A percentile compares a stretch with the other conserved stretches of the same genome.
phyloP scores from a whole-genome alignment of 164 flowering plant genomes.

The Piper longum region DNA sequence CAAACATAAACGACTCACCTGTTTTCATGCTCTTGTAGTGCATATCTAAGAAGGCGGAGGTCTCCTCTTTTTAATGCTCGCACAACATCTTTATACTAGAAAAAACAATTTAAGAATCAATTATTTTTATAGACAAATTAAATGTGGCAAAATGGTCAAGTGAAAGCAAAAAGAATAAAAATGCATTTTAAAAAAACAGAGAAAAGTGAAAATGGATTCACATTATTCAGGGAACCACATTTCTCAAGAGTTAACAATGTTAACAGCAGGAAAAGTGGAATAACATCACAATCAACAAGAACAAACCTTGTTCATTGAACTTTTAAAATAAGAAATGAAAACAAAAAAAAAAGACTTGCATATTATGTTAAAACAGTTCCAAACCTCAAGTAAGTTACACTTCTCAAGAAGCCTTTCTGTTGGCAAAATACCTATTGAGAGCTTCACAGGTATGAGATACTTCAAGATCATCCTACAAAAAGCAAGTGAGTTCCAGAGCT shows the following conservation, averaged over 20 bases:
- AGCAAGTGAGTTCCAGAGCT: not conserved
- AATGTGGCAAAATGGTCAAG: no score
- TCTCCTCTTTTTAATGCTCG: constrained; percentile 80
- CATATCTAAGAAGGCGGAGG: constrained; percentile 75
- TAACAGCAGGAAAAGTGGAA: no score
- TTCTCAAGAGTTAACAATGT: no score
- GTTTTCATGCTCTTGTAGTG: constrained; percentile 85
- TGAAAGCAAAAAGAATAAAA: not conserved
- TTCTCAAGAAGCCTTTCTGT: constrained; percentile 47
- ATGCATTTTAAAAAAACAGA: no score
- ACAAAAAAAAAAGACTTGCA: not conserved
- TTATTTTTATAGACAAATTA: not conserved
- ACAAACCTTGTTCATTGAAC: no score
- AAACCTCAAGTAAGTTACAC: constrained; percentile 78
- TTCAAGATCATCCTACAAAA: constrained; percentile 24
- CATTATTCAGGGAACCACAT: no score
- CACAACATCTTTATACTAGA: constrained; percentile 58
- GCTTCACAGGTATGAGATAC: constrained; percentile 29
- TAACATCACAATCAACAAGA: no score
- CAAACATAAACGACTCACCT: constrained; percentile 22
- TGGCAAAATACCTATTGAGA: constrained; percentile 79
- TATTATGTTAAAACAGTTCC: not conserved
- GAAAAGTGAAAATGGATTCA: no score
- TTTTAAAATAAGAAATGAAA: no score
- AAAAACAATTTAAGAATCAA: not conserved